These are phyloP conservation scores for Pleurotus giganteus DNA, from an alignment of 768 basidiomycete species.

Conservation along the genomic window DNA sequence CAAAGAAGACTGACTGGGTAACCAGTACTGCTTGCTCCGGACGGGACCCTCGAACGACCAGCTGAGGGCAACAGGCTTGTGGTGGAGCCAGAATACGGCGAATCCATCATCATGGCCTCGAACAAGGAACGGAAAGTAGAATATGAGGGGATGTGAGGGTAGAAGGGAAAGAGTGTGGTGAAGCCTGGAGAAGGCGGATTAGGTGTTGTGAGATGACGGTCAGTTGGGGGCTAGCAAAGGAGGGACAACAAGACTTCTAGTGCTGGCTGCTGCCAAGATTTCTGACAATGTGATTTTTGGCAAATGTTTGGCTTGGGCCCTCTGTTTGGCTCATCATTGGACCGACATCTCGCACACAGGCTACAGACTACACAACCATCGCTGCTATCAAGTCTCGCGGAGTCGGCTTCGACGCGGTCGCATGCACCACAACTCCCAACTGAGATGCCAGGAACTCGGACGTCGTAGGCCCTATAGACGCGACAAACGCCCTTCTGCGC, in stretches of 20 bases:
- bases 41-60: slow-evolving; percentile 4
- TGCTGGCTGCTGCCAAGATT: too few relatives aligned
- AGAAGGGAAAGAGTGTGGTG: too few relatives aligned
- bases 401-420: slow-evolving; percentile 52
- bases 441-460: slow-evolving; percentile 44
- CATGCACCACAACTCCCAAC: slow-evolving; percentile 49
- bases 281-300: too few relatives aligned
- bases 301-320: too few relatives aligned
- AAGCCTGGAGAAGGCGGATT: too few relatives aligned
- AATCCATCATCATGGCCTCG: neutral
- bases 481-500: slow-evolving; percentile 32
- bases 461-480: slow-evolving; percentile 73
- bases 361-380: slow-evolving; percentile 22
- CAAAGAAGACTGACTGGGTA: neutral
- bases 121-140: neutral
- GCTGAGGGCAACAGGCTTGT: slow-evolving; percentile 1
- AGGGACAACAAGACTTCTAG: neutral
- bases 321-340: too few relatives aligned
- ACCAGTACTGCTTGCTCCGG: slow-evolving; percentile 3
- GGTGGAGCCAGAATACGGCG: slow-evolving; percentile 5
- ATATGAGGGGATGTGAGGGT: too few relatives aligned
- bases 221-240: too few relatives aligned
- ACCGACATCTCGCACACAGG: too few relatives aligned
- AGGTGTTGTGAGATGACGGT: too few relatives aligned
- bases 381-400: slow-evolving; percentile 46